Conservation (phyloP, 202 grass and related monocot genomes). For the Saccharum hybrid region DNA sequence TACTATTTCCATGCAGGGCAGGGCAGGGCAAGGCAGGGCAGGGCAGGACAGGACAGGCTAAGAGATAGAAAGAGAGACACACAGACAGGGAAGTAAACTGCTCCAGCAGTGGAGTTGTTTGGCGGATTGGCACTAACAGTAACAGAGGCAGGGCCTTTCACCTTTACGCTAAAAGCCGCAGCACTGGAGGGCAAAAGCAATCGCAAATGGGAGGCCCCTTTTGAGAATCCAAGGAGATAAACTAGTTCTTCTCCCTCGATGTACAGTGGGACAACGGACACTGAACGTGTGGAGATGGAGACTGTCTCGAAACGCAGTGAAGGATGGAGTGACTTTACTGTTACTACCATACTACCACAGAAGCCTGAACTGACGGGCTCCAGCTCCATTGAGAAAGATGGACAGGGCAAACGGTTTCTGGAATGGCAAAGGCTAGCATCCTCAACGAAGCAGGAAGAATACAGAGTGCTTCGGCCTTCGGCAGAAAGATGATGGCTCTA, state of each 20-base stretch:
- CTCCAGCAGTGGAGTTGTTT: conserved; percentile 34
- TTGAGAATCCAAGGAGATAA: conserved; percentile 47
- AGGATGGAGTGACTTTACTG: not conserved
- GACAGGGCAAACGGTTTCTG: not conserved
- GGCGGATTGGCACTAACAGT: conserved; percentile 26
- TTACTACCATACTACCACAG: not conserved
- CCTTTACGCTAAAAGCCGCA: conserved; percentile 36
- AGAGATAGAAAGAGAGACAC: not conserved
- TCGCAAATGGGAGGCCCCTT: not conserved
- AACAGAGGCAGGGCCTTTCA: not conserved
- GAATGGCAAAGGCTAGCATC: not conserved
- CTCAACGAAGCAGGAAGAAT: not conserved
- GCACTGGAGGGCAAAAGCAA: conserved; percentile 28
- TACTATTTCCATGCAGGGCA: not conserved
- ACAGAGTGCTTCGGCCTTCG: not conserved
- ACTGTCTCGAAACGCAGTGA: conserved; percentile 24
- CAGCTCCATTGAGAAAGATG: conserved; percentile 12
- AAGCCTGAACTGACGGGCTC: not conserved
- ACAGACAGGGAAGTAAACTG: not conserved
- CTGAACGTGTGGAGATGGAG: not conserved
- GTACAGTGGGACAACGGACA: conserved; percentile 9
- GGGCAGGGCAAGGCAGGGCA: too few species aligned
- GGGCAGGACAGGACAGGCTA: conserved; percentile 4
- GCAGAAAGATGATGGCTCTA: not conserved
- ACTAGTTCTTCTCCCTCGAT: conserved; percentile 2